phyloP scores from a whole-genome alignment of 208 protist species.

The Lotmaria passim region DNA sequence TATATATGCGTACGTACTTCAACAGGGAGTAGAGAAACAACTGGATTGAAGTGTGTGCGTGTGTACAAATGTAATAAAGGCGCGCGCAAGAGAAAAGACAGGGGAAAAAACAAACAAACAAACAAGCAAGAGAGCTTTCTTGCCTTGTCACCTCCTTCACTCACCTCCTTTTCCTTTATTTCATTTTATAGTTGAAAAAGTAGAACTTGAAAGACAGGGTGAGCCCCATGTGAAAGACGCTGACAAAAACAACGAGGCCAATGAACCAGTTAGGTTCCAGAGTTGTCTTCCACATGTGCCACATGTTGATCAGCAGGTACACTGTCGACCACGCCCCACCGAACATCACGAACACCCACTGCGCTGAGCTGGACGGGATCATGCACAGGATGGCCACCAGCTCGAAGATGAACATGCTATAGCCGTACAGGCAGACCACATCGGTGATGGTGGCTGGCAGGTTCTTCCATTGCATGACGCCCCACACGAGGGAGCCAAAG shows the following conservation, averaged over 20 bases:
- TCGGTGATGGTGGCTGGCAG: conserved; percentile 72
- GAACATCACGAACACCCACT: conserved; percentile 79
- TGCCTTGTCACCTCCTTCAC: background rate
- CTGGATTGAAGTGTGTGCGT: no score
- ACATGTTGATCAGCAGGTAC: conserved; percentile 84
- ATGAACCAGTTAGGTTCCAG: conserved; percentile 73
- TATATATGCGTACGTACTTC: no score
- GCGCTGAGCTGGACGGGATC: conserved; percentile 63
- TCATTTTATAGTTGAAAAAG: conserved; percentile 81
- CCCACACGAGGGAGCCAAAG: conserved; percentile 75
- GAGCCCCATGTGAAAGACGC: conserved; percentile 69
- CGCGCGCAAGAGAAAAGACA: background rate
- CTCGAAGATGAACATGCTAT: conserved; percentile 90
- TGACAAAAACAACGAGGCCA: conserved; percentile 64
- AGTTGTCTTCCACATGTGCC: conserved; percentile 76
- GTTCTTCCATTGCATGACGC: conserved; percentile 86
- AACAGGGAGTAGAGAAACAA: no score
- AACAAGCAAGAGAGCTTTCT: background rate
- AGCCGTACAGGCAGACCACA: conserved; percentile 88
- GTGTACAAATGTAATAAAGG: background rate
- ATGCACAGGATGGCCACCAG: conserved; percentile 77
- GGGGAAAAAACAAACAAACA: background rate
- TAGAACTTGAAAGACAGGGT: conserved; percentile 90
- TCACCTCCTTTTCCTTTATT: conserved; percentile 5
- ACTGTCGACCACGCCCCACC: conserved; percentile 74